Base-by-base conservation (phyloP, 192 early-diverging fungal genomes). In the Dispira parvispora region DNA sequence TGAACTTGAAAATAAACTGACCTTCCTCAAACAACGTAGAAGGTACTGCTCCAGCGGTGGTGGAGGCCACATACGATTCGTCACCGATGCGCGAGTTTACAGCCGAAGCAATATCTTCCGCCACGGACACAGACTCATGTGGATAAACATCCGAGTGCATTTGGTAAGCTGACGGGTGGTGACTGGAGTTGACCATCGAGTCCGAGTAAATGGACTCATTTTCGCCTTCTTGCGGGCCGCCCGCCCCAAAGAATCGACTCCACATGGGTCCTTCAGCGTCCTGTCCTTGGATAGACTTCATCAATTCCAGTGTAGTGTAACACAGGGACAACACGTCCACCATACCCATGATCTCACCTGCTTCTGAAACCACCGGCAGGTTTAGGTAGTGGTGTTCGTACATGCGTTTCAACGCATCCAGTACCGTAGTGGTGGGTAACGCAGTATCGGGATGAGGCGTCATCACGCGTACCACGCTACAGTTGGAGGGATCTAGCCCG, bases 391-490 rank as follows among this genome's bases (percentile, higher is more conserved):
- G 86, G 20, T 84, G 81, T 69, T 89, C 89, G 69, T 91, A 80
- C 89, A 91, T 91, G 67, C 82, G 84, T 68, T 82, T 84, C 62
- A 91, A 75, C 20, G 87, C 89, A 56, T 89, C 88, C 58, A 90
- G 73, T 64, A 91, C 86, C 61, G 84, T 81, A 55, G 82, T 88
- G 62, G 76, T 65, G 38, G 85, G 75, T 43, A 80, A 63, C 26
- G 83, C 84, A 11, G 85, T 85, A 72, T 91, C 88, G 9, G 89
- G 89, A 62, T 91, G 84, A 58, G 89, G 89, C 10, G 89, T 91
- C 96, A 99, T 99, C 14, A 99, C 96, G 66, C 93, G 86, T 26
- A 95, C 89, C 45, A 99, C 94, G 50, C 86, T 85, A 67, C 92
- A 95, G 27, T 83, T 90, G 55, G 77, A 77, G 63, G 96, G 91